Base-by-base conservation (phyloP, 2,329 filamentous ascomycete species). In the Monilinia aucupariae region DNA sequence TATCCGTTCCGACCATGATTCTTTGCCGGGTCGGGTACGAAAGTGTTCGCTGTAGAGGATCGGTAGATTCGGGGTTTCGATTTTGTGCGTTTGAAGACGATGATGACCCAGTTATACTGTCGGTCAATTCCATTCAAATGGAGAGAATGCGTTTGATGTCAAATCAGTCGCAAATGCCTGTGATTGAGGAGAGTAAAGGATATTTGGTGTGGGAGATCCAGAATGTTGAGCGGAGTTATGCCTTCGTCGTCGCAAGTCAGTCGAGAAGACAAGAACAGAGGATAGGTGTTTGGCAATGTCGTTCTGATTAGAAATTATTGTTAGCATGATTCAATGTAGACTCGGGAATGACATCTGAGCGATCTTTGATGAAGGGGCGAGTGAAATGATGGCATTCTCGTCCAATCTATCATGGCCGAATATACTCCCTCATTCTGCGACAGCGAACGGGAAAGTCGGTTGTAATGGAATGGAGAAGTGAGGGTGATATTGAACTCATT, bases 321-420 rank as follows among this genome's bases (percentile, higher is more conserved):
- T 74, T 64, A 73, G 68, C 63, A 67, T 67, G n/a, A 34, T 43
- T 67, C 15, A 50, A 64, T 41, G 43, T 59, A 66, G 60, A 64
- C 56, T 65, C 49, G 62, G 65, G 49, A 56, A 68, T 68, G 60
- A 61, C 67, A 64, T 66, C 58, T 8, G 52, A 64, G 55, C 59
- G 60, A 59, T n/a, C 65, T 69, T 64, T 68, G 68, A 72, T 71
- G 67, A 65, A 70, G 51, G 55, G 58, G 63, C 55, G 47, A 51
- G 65, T 63, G 61, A 62, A 63, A 65, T 67, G 71, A 72, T 71
- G 66, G 67, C 65, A 72, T 71, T 71, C 68, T 67, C 64, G 60
- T 60, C 52, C 64, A 55, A 65, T 63, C 63, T 58, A 63, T 32
- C 45, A 37, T 52, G 61, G 48, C 41, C 67, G 66, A 67, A 69